Percentiles rank a stretch among this genome's conserved stretches.
These are phyloP conservation scores for Mycena floridula DNA, from an alignment of 768 basidiomycete species.

Conservation along the genomic window DNA sequence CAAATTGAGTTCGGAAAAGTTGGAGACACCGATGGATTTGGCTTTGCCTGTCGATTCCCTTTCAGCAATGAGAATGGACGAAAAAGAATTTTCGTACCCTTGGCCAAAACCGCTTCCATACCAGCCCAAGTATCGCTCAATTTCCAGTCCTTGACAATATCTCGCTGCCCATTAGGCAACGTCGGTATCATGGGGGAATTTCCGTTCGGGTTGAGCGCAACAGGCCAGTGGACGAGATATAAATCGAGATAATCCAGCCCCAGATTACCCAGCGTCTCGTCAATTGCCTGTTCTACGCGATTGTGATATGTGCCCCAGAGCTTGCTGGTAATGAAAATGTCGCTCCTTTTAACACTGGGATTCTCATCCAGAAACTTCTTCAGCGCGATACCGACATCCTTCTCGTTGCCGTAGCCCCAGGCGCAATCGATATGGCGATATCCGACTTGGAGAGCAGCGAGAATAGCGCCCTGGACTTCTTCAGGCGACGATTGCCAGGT, in stretches of 20 bases:
- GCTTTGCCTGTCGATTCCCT: conserved; percentile 50
- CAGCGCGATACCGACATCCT: conserved; percentile 79
- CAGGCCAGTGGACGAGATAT: conserved; percentile 69
- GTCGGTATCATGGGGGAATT: conserved; percentile 50
- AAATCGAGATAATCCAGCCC: conserved; percentile 84
- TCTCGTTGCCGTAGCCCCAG: conserved; percentile 66
- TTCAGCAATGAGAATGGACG: not conserved
- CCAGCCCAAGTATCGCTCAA: conserved; percentile 76
- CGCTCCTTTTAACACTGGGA: not conserved
- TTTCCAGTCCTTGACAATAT: conserved; percentile 61
- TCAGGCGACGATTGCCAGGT: conserved; percentile 79
- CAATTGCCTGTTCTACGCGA: conserved; percentile 67
- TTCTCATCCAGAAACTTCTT: conserved; percentile 36
- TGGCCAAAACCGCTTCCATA: conserved; percentile 69
- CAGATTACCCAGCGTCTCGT: conserved; percentile 70
- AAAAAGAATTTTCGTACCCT: conserved; percentile 32
- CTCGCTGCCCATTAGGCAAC: conserved; percentile 57
- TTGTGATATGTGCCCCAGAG: conserved; percentile 53
- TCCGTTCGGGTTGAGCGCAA: conserved; percentile 65
- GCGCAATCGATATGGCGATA: conserved; percentile 78
- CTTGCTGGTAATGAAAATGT: conserved; percentile 62
- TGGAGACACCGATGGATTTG: conserved; percentile 65
- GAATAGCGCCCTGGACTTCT: conserved; percentile 67
- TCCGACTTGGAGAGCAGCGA: conserved; percentile 63
- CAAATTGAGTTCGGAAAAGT: conserved; percentile 63